Base-by-base conservation (phyloP, 2,329 filamentous ascomycete genomes). In the Lecanoromycetidae sp. region DNA sequence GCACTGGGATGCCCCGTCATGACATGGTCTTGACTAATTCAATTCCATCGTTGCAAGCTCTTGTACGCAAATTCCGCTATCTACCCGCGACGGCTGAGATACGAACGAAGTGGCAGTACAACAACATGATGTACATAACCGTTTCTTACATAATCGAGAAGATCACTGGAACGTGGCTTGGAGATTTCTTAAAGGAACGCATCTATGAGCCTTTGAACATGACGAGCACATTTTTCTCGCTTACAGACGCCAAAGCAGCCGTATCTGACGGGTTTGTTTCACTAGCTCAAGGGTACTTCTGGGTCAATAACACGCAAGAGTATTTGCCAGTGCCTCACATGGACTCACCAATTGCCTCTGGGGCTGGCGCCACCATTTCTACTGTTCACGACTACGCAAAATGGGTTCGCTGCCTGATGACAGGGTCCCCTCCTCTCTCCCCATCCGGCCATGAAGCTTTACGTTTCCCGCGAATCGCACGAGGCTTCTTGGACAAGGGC, bases 61-160 rank as follows among this genome's bases (percentile, higher is more conserved):
- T 64, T 32, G 62, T 66, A 13, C 60, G 63, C 22, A 60, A 57
- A 27, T 55, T 76, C 44, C 64, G 69, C 3, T 56, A 73, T 53
- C 59, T 75, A 4, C 65, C 62, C 2, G 57, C 69, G 30, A 66
- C 59, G 6, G 58, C 60, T 5, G 53, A 65, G 23, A 58, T 70
- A 15, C 63, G 71, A 10, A 66, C 65, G 0, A 59, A 55, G 9
- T 72, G 57, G 40, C 65, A 71, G 52, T 77, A 77, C 58, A 69
- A 65, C 61, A 77, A 77, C 55, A 58, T 71, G 19, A 71, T 76
- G 67, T 77, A 64, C 56, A 64, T 67, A 29, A 66, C 66, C 1
- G 66, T 69, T 0, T 60, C 66, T n/a, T 65, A 74, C 54, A 60
- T 64, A 3, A 55, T 74, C 6, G 65, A 75, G 57, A 65, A 59